Percentiles rank a stretch among this genome's conserved stretches.
These are phyloP conservation scores for Cytospora schulzeri DNA, from an alignment of 2,329 filamentous ascomycete species.

Conservation along the genomic window DNA sequence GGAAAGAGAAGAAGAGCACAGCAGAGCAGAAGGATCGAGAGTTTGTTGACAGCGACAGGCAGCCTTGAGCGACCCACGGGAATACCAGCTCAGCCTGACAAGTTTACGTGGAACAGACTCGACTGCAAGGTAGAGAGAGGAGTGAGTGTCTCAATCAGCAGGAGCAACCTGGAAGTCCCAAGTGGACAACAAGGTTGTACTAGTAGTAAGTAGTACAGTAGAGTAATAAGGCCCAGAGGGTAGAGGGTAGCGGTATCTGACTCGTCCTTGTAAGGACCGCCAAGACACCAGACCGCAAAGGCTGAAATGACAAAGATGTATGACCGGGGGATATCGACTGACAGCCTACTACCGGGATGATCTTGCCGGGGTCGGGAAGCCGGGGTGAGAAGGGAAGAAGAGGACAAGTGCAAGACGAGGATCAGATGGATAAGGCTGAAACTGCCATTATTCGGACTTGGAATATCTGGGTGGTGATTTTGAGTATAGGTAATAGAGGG, in stretches of 20 bases:
- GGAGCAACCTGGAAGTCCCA: not conserved
- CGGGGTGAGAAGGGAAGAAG: no score
- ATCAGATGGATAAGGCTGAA: not conserved
- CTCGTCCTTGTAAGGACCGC: not conserved
- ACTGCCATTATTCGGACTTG: no score
- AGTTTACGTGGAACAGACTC: not conserved
- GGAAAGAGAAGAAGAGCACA: not conserved
- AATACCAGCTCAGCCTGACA: not conserved
- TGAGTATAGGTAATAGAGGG: no score
- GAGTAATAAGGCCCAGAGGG: not conserved
- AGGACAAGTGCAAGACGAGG: no score
- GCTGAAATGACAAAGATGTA: not conserved
- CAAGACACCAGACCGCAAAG: not conserved
- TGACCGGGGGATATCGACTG: not conserved
- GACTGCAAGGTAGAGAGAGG: not conserved
- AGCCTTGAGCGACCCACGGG: not conserved
- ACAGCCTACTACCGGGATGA: not conserved
- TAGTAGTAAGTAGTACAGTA: no score
- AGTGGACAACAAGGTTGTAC: no score
- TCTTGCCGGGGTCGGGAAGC: no score
- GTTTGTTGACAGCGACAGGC: not conserved
- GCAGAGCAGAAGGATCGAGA: not conserved
- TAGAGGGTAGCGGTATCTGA: not conserved
- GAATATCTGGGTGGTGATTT: no score
- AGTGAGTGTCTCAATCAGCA: no score